Evolutionary conservation across 2,329 filamentous ascomycete species (phyloP), one percentile per base, ranked within the genome.

Genomic region (Aureobasidium sp.): DNA sequence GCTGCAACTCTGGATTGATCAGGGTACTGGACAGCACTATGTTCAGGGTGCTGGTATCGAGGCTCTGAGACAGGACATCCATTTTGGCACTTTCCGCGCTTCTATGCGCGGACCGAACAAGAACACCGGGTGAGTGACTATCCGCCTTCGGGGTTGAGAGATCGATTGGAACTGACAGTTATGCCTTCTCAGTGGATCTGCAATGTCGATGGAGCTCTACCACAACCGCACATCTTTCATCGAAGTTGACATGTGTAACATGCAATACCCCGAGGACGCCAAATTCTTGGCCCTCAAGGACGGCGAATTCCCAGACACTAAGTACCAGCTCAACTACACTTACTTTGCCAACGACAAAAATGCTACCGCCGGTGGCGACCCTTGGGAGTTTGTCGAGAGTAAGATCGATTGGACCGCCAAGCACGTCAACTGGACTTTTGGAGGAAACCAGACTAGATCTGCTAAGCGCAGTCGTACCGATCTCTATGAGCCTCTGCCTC

Each of bases 341-440:
- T 41, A 41, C 31, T 61, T 61, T 27, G 45, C 45, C 3, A 51
- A 61, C 12, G 57, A 36, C 17, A 52, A 27, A 3, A 61, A 61
- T 15, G 72, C 68, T 29, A 66, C 75, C 27, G 70, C 64, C 31
- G 70, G 69, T 14, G 65, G 65, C 27, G 73, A 71, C 62, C 75
- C 76, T 5, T 80, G 76, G 77, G 70, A 77, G 17, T 80, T 75
- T 65, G 74, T 72, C 20, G 78, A 80, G 55, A 75, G 76, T 61
- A 73, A 77, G 20, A 75, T 81, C 51, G 78, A 81, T 64, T 81
- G 79, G 79, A 78, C 74, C 3, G 63, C 70, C 12, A 72, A 79
- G 44, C 68, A 69, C 27, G 71, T 80, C 56, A 73, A 74, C 49
- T 80, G 75, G 65, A 80, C 73, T 61, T 72, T 79, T 56, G 76